A percentile compares a stretch with the other conserved stretches of the same genome.
Conservation (phyloP, 345 rosid species). For the Arabis hirsuta region DNA sequence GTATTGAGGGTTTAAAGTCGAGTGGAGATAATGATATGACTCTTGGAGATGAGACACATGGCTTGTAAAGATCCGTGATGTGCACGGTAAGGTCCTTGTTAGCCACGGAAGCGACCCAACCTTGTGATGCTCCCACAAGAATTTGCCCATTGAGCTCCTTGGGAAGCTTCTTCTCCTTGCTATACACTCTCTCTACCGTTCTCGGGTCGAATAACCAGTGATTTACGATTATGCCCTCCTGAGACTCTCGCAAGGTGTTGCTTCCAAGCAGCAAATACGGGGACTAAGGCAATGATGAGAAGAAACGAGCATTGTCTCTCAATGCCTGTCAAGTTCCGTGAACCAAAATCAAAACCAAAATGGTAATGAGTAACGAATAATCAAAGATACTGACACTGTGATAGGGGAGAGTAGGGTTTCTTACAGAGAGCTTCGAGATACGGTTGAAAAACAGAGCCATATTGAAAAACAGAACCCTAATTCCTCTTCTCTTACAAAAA, state of each 20-base stretch:
- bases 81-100: not conserved
- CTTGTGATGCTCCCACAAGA: slow-evolving; percentile 14
- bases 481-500: no score
- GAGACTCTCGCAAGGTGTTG: slow-evolving; percentile 1
- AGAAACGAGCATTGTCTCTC: slow-evolving; percentile 1
- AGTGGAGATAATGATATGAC: not conserved
- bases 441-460: no score
- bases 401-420: no score
- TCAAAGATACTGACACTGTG: not conserved
- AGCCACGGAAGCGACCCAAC: not conserved
- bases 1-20: not conserved
- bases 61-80: slow-evolving; percentile 25
- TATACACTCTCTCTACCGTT: not conserved
- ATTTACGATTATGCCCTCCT: not conserved
- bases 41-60: slow-evolving; percentile 1
- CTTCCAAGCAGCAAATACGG: not conserved
- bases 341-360: not conserved
- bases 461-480: no score
- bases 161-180: not conserved
- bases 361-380: not conserved
- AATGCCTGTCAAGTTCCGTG: not conserved
- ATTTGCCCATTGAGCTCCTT: not conserved
- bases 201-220: not conserved
- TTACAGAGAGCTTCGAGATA: no score
- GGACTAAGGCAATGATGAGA: slow-evolving; percentile 1